Percentiles rank a stretch among this genome's conserved stretches.
Evolutionary conservation across 495 filamentous ascomycete genomes (phyloP).

Genomic region (Penicillium canescens): DNA sequence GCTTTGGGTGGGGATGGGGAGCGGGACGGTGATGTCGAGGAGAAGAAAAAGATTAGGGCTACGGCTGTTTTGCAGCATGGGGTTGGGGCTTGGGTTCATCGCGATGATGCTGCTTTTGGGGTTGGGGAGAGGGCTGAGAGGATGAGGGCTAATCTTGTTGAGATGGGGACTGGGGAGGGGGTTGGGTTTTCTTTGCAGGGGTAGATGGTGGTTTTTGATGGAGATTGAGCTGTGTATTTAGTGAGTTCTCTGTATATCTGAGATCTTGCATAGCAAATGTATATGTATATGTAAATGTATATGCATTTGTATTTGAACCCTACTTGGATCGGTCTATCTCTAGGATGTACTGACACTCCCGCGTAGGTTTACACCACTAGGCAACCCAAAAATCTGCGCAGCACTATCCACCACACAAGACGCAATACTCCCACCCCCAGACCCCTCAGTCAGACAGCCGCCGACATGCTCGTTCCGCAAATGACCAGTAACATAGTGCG

Average conservation of each 20-base stretch:
- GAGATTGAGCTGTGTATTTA: neutral
- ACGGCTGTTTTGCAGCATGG: slow-evolving; percentile 87
- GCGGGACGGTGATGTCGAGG: slow-evolving; percentile 20
- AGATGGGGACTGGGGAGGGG: slow-evolving; percentile 59
- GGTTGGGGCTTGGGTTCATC: slow-evolving; percentile 70
- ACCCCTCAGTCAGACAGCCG: slow-evolving; percentile 23
- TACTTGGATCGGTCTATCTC: neutral
- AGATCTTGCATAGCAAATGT: neutral
- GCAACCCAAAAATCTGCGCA: slow-evolving; percentile 34
- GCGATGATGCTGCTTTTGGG: slow-evolving; percentile 51
- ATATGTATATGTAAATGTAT: neutral
- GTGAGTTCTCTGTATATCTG: neutral
- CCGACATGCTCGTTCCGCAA: slow-evolving; percentile 20
- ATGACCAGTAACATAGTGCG: slow-evolving; percentile 28
- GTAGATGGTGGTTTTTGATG: slow-evolving; percentile 14
- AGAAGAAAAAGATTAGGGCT: slow-evolving; percentile 54
- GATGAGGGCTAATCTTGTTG: slow-evolving; percentile 55
- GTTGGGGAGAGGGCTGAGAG: slow-evolving; percentile 52
- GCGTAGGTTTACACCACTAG: slow-evolving; percentile 25
- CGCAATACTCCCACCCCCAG: slow-evolving; percentile 1
- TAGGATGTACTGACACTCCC: neutral
- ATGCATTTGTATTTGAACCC: neutral
- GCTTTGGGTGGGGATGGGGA: slow-evolving; percentile 30
- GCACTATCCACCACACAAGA: slow-evolving; percentile 20
- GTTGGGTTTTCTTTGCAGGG: slow-evolving; percentile 58